Base-by-base conservation (phyloP, 805 yeast species). In the Wickerhamiella alocasiicola region DNA sequence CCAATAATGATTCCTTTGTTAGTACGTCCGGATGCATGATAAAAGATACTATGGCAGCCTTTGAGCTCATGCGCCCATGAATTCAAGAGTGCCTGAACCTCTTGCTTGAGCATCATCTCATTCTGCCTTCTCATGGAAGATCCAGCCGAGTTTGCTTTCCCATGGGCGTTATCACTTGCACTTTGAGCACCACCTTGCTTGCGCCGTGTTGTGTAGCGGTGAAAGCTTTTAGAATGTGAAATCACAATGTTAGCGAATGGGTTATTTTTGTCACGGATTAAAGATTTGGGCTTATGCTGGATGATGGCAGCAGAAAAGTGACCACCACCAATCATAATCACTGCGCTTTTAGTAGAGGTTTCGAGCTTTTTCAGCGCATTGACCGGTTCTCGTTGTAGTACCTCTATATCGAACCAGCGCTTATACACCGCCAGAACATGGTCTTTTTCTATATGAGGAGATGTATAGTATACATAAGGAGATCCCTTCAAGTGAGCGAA, bases 181-280 rank as follows among this genome's bases (percentile, higher is more conserved):
- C 87, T 74, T 57, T 91, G 98, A 0, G 96, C 72, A 1, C 98
- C 98, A 66, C 98, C 98, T 60, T 91, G 98, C 55, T 91, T 91
- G 48, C 95, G 71, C 64, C 98, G 76, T 1, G 96, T 85, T 2
- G 98, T 91, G 55, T 91, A 91, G 49, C 97, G 68, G 57, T 88
- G 98, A 59, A 82, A 83, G 0, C 96, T 81, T 53, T 85, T 88
- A 44, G 84, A 83, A 13, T 66, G 78, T 2, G 85, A 39, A 6
- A 87, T 58, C 3, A 50, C 44, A 30, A 59, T 44, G 42, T 52
- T 50, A 12, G 55, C 51, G 36, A 46, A 37, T 67, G 71, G 15
- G 78, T 93, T 13, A 73, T 57, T 76, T 83, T 64, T n/a, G 70
- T 55, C 11, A 70, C 67, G 40, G 64, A 71, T 25, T 66, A 63